phyloP scores from a whole-genome alignment of 345 rosid species.

The Lagerstroemia speciosa region DNA sequence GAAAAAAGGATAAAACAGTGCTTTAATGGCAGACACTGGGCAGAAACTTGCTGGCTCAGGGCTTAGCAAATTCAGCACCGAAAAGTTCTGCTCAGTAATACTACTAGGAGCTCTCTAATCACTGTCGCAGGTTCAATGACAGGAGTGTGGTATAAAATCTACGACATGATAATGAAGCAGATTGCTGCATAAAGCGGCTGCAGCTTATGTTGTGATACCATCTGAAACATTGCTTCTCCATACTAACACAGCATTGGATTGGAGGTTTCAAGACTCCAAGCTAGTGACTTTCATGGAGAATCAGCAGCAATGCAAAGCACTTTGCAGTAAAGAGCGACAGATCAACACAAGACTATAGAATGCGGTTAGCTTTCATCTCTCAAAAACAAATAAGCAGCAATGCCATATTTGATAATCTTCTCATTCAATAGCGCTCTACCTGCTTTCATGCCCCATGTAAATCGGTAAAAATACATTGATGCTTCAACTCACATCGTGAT shows the following conservation, averaged over 20 bases:
- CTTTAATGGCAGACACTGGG: background rate
- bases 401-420: background rate
- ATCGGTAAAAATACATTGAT: background rate
- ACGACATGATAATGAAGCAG: too few relatives aligned
- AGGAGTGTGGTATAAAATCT: too few relatives aligned
- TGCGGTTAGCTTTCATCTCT: too few relatives aligned
- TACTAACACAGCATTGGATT: too few relatives aligned
- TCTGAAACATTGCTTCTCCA: background rate
- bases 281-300: too few relatives aligned
- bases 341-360: too few relatives aligned
- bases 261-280: too few relatives aligned
- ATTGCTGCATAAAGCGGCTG: too few relatives aligned
- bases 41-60: background rate
- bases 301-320: too few relatives aligned
- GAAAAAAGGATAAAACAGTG: background rate
- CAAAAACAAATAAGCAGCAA: too few relatives aligned
- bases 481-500: background rate
- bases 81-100: slow-evolving; percentile 36
- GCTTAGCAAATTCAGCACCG: slow-evolving; percentile 14
- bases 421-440: background rate
- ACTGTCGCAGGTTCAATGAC: slow-evolving; percentile 21
- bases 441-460: background rate
- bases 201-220: background rate
- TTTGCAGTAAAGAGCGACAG: too few relatives aligned
- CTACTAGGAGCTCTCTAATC: slow-evolving; percentile 50